Base-by-base conservation (phyloP, 192 early-diverging fungal species). In the Allomyces arbusculus region DNA sequence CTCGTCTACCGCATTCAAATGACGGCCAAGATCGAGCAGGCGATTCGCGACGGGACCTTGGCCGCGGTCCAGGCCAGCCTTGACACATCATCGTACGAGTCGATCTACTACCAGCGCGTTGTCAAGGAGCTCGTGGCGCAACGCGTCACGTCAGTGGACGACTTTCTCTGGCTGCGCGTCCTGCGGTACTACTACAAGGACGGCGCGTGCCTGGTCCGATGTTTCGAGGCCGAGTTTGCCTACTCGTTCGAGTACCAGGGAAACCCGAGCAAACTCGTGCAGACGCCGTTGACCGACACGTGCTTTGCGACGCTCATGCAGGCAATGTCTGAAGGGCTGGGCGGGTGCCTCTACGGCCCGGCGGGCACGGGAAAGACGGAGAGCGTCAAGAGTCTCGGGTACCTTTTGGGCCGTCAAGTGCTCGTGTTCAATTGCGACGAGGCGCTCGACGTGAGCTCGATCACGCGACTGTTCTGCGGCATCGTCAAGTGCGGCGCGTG, bases 361-460 rank as follows among this genome's bases (percentile, higher is more conserved):
- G 95, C 95, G 1, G 97, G 95, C 65, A 99, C 97, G 0, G 97
- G 97, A 65, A 99, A 99, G 76, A 99, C 95, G 1, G 97, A 99
- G 75, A 90, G 89, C n/a, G 95, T 96, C 67, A 99, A 99, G 74
- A 92, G 95, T 0, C 77, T 99, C 69, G 97, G 93, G 68, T 79
- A 83, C 44, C 91, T 95, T 66, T 78, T 99, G 23, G 97, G 97
- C 10, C 83, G 95, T 23, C 94, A 95, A 73, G 90, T 91, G 25
- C 89, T 99, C 64, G 97, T 99, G 28, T 98, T 99, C 73, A 98
- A 95, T 78, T 99, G 97, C 78, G 97, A 99, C 71, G 97, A 99
- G 78, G 95, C 88, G 68, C 98, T 99, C 79, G 97, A 99, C 76
- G 98, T 98, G 80, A 91, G 95, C 72, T 93, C 97, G 24, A 97